These are phyloP conservation scores for Vaccinium corymbosum DNA, from an alignment of 148 eudicot species.

Conservation along the genomic window DNA sequence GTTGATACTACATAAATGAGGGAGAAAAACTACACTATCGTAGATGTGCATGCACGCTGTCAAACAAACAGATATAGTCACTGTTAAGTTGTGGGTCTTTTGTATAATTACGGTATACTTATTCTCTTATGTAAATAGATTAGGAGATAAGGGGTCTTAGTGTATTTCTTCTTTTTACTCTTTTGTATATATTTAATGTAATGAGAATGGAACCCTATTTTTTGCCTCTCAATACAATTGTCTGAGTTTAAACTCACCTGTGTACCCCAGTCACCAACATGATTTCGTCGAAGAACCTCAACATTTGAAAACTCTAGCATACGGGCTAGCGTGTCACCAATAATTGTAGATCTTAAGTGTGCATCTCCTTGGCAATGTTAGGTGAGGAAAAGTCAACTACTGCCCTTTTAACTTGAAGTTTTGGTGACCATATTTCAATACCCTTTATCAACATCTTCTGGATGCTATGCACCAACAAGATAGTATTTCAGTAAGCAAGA, in stretches of 20 bases:
- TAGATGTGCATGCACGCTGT: too few species aligned
- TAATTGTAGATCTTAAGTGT: slow-evolving; percentile 92
- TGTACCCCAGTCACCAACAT: slow-evolving; percentile 99
- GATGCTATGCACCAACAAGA: slow-evolving; percentile 56
- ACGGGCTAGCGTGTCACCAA: slow-evolving; percentile 86
- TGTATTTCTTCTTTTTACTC: too few species aligned
- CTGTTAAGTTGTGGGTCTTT: too few species aligned
- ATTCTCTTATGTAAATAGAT: too few species aligned
- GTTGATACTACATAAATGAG: not conserved
- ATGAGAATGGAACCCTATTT: too few species aligned
- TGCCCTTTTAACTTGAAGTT: slow-evolving; percentile 59
- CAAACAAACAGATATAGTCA: not conserved
- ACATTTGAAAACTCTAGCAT: slow-evolving; percentile 92
- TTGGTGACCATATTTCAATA: slow-evolving; percentile 87
- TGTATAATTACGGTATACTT: too few species aligned
- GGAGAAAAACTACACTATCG: not conserved
- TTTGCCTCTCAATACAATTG: too few species aligned
- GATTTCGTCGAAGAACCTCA: slow-evolving; percentile 83
- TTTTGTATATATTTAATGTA: too few species aligned
- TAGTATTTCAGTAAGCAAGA: slow-evolving; percentile 11
- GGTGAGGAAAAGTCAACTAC: slow-evolving; percentile 97
- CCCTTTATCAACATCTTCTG: slow-evolving; percentile 79
- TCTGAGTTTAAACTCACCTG: slow-evolving; percentile 43
- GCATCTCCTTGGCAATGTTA: slow-evolving; percentile 98
- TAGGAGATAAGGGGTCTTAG: too few species aligned